Evolutionary conservation across 352 stramenopile species (phyloP).

Genomic region (Pythium periplocum): DNA sequence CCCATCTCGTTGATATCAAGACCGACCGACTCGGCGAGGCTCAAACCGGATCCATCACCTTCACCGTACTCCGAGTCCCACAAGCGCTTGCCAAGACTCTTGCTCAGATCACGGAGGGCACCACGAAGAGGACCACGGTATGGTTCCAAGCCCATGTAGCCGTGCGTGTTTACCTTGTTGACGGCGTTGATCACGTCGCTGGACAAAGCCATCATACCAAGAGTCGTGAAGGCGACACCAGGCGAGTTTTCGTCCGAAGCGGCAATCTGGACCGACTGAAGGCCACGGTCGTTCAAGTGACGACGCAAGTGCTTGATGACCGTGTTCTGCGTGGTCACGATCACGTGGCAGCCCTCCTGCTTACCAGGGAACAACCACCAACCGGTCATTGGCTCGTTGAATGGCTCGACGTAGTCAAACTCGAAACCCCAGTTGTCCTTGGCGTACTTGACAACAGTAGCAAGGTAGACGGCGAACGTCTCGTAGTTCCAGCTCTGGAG

Average conservation of each 20-base stretch:
- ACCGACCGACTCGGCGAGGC: slow-evolving; percentile 38
- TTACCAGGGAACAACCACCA: slow-evolving; percentile 41
- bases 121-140: slow-evolving; percentile 36
- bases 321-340: slow-evolving; percentile 30
- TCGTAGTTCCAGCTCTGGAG: slow-evolving; percentile 43
- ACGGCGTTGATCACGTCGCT: slow-evolving; percentile 24
- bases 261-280: slow-evolving; percentile 28
- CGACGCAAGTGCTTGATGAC: slow-evolving; percentile 34
- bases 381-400: slow-evolving; percentile 50
- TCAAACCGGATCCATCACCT: slow-evolving; percentile 34
- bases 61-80: slow-evolving; percentile 67
- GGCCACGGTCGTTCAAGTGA: slow-evolving; percentile 24
- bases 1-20: slow-evolving; percentile 57
- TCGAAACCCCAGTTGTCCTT: slow-evolving; percentile 38
- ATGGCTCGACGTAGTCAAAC: slow-evolving; percentile 52
- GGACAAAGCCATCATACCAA: slow-evolving; percentile 20
- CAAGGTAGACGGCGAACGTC: slow-evolving; percentile 40
- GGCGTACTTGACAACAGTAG: slow-evolving; percentile 31
- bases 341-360: slow-evolving; percentile 54
- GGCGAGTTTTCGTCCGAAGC: slow-evolving; percentile 53
- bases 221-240: slow-evolving; percentile 27
- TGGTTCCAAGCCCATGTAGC: slow-evolving; percentile 34
- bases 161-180: slow-evolving; percentile 54
- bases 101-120: slow-evolving; percentile 25
- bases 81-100: slow-evolving; percentile 27